Evolutionary conservation across 768 basidiomycete genomes (phyloP).

Genomic region (Collybia nuda): DNA sequence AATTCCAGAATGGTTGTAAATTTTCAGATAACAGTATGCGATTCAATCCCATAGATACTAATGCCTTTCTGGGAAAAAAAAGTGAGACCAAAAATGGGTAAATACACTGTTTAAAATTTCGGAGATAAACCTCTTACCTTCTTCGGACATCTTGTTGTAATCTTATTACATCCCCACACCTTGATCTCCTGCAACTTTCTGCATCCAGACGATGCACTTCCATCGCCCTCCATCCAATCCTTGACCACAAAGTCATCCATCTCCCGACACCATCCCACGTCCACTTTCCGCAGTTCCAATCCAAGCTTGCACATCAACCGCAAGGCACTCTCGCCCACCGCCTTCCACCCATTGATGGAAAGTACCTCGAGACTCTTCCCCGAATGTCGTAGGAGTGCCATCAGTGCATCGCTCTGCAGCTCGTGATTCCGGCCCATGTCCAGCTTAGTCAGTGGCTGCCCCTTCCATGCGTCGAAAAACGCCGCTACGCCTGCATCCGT

Average conservation of each 20-base stretch:
- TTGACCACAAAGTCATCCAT: conserved; percentile 84
- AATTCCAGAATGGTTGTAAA: background rate
- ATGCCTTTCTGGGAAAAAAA: conserved; percentile 24
- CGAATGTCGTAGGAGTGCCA: conserved; percentile 67
- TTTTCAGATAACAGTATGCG: conserved; percentile 16
- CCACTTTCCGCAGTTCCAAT: conserved; percentile 53
- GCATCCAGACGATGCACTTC: conserved; percentile 30
- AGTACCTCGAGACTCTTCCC: conserved; percentile 56
- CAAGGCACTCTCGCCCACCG: conserved; percentile 46
- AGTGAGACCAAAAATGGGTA: background rate
- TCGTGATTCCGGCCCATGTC: conserved; percentile 65
- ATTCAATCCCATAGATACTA: conserved; percentile 30
- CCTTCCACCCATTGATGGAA: conserved; percentile 78
- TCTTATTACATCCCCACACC: conserved; percentile 55
- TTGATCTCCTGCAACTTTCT: conserved; percentile 42
- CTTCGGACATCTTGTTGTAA: conserved; percentile 37
- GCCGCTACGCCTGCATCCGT: conserved; percentile 68
- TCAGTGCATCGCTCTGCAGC: conserved; percentile 54
- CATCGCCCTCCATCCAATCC: conserved; percentile 49
- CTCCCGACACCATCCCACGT: conserved; percentile 84
- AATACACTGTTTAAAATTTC: background rate
- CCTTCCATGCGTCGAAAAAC: conserved; percentile 67
- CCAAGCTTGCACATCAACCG: conserved; percentile 29
- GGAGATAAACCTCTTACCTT: conserved; percentile 29
- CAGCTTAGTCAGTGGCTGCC: conserved; percentile 48